Base-by-base conservation (phyloP, 805 yeast genomes). In the Naumovozyma dairenensis region DNA sequence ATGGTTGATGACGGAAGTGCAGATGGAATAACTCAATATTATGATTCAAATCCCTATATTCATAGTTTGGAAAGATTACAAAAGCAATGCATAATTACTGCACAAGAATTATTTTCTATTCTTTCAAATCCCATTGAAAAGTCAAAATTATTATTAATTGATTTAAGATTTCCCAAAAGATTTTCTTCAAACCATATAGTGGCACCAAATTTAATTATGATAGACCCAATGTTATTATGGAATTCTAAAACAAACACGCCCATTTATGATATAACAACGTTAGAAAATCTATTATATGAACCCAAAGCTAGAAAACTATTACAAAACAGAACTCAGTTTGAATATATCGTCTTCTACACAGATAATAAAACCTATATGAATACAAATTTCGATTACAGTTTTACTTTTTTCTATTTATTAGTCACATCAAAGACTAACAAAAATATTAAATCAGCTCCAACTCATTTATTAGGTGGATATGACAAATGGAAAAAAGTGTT, bases 1-100 rank as follows among this genome's bases (percentile, higher is more conserved):
- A 63, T 61, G 45, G 46, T 45, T 33, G 59, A 51, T 12, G 47
- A 47, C 5, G 62, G 50, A 5, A 43, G 43, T 4, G 40, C 41
- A 12, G 46, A 43, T 15, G 29, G 31, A 13, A 31, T 38, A 5
- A 38, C 35, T 5, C 21, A 32, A 4, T 36, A 27, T 14, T 38
- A 52, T 19, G 50, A 50, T 26, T 20, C 42, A 4, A 48, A 41
- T 28, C 39, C 31, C 16, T 43, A 41, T 17, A 42, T 46, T 10
- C 51, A 51, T 26, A 40, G 45, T 16, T 33, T 55, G 28, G 48
- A 53, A 28, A 42, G 51, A 21, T 33, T 55, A 24, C 59, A 57
- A 31, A 53, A 48, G 30, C 89, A 81, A 51, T 89, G 92, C 3
- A 49, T 57, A 10, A 55, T 62, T 4, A 50, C 69, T 1, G 49